Conservation (phyloP, 2,329 filamentous ascomycete genomes). For the Zymoseptoria tritici region DNA sequence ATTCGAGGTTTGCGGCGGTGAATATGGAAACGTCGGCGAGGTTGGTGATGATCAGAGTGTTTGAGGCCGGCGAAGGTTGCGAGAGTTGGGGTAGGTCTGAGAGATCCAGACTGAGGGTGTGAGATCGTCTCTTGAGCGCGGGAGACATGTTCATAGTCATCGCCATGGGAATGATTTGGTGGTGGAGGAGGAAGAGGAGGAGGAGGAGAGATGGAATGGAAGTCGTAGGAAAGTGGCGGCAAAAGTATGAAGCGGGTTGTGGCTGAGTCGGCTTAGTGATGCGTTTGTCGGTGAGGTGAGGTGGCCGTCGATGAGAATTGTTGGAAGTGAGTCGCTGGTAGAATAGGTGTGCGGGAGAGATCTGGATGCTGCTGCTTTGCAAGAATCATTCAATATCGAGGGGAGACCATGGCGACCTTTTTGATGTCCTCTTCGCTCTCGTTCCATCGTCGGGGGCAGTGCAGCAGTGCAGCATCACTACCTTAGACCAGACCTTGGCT, state of each 20-base stretch:
- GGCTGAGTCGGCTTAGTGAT: neutral
- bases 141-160: conserved; percentile 14
- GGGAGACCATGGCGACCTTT: no score
- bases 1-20: conserved; percentile 63
- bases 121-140: conserved; percentile 27
- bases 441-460: no score
- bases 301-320: neutral
- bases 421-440: no score
- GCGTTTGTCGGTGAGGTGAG: neutral
- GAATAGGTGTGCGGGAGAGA: no score
- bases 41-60: conserved; percentile 80
- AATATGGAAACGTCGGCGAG: conserved; percentile 68
- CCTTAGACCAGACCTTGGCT: no score
- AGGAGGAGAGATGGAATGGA: neutral
- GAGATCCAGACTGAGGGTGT: conserved; percentile 62
- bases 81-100: conserved; percentile 62
- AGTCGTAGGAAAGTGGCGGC: no score
- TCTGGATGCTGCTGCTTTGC: no score
- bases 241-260: neutral
- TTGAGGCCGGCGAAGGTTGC: conserved; percentile 67
- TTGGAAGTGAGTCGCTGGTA: no score
- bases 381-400: no score
- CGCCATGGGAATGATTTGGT: neutral
- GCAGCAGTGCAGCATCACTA: no score
- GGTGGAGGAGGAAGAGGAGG: neutral